A percentile compares a stretch with the other conserved stretches of the same genome.
These are phyloP conservation scores for Sphaerulina populicola DNA, from an alignment of 2,329 filamentous ascomycete genomes.

Conservation along the genomic window DNA sequence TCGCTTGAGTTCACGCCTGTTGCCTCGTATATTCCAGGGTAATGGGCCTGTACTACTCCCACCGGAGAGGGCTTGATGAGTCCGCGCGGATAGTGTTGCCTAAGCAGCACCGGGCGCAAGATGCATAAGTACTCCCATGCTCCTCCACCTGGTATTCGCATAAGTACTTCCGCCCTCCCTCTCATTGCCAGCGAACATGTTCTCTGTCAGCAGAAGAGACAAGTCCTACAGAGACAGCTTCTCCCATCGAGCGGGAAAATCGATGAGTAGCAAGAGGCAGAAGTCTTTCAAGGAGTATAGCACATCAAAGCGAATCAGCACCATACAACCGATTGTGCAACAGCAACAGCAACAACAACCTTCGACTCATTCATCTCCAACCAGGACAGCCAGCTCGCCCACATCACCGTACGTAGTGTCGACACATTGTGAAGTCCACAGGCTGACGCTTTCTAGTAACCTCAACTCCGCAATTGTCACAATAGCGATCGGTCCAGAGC, in stretches of 20 bases:
- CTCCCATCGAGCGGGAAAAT: constrained; percentile 28
- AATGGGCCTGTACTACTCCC: constrained; percentile 12
- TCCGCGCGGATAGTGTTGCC: constrained; percentile 17
- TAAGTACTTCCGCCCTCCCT: neutral
- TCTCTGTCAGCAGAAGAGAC: constrained; percentile 23
- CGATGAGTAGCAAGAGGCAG: constrained; percentile 30
- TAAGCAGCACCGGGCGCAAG: constrained; percentile 10
- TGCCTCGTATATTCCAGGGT: constrained; percentile 19
- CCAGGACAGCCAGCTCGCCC: constrained; percentile 25
- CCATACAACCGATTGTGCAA: constrained; percentile 19
- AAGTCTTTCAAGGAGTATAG: constrained; percentile 30
- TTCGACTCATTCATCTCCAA: constrained; percentile 25
- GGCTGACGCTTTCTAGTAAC: constrained; percentile 16
- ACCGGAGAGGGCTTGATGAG: constrained; percentile 4
- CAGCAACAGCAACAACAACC: constrained; percentile 11
- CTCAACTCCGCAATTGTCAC: constrained; percentile 66
- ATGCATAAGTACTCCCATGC: constrained; percentile 20
- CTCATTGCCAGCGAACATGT: constrained; percentile 21
- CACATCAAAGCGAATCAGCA: constrained; percentile 23
- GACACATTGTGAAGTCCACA: neutral
- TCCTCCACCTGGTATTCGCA: constrained; percentile 17
- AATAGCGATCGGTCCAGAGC: constrained; percentile 59
- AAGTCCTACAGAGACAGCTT: constrained; percentile 32
- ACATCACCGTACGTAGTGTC: constrained; percentile 28
- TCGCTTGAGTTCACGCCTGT: constrained; percentile 15